Percentiles rank a stretch among this genome's conserved stretches.
Evolutionary conservation across 768 basidiomycete species (phyloP).

Genomic region (Leccinum subgranulosum): DNA sequence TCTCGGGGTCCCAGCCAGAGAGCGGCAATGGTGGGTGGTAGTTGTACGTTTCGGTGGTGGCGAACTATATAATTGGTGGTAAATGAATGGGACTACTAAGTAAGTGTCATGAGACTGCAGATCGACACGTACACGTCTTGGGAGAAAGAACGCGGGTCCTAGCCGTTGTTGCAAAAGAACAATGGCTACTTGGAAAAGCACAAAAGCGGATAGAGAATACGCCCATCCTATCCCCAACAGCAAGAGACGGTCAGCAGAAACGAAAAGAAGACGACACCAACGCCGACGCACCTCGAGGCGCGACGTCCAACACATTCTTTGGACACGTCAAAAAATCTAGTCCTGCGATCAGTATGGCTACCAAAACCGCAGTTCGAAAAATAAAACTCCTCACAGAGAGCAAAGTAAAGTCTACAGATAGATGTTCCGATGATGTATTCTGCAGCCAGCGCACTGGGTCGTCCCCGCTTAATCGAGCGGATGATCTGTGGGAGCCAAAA

Average conservation of each 20-base stretch:
- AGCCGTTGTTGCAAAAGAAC: conserved; percentile 71
- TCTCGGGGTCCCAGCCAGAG: conserved; percentile 60
- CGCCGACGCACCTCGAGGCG: conserved; percentile 61
- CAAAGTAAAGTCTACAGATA: conserved; percentile 62
- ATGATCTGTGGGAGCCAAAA: conserved; percentile 89
- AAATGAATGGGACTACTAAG: not conserved
- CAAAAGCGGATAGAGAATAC: conserved; percentile 54
- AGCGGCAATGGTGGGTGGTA: conserved; percentile 78
- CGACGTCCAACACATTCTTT: conserved; percentile 80
- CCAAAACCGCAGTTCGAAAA: not conserved
- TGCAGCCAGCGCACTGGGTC: conserved; percentile 61
- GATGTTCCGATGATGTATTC: conserved; percentile 81
- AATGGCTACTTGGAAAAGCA: conserved; percentile 58
- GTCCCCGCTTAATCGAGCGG: conserved; percentile 67
- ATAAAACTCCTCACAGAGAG: conserved; percentile 58
- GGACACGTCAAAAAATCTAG: conserved; percentile 82
- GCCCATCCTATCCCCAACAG: conserved; percentile 56
- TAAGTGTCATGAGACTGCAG: not conserved
- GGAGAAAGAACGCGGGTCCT: conserved; percentile 84
- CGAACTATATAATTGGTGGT: conserved; percentile 42
- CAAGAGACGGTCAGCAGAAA: conserved; percentile 1
- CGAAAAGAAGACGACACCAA: conserved; percentile 4
- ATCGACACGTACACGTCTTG: conserved; percentile 49
- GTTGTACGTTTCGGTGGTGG: conserved; percentile 62
- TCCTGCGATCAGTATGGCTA: not conserved